Percentiles rank a stretch among this genome's conserved stretches.
Evolutionary conservation across 1,284 basidiomycete species (phyloP).

Genomic region (Limonomyces culmigenus): DNA sequence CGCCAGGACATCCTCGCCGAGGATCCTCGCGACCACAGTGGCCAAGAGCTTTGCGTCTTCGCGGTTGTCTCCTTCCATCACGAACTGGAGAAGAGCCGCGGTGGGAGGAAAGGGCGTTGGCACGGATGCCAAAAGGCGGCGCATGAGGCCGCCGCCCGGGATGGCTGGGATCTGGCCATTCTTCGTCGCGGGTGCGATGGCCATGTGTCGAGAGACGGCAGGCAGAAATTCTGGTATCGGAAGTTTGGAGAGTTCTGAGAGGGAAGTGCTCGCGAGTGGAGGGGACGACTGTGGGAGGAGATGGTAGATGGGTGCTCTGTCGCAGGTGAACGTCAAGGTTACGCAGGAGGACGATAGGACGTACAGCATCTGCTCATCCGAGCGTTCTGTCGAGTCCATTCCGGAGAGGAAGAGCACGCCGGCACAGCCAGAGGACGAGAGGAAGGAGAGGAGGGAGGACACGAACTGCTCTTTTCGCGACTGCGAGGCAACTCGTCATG

Average conservation of each 20-base stretch:
- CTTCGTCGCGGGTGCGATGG: slow-evolving; percentile 12
- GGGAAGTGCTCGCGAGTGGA: slow-evolving; percentile 19
- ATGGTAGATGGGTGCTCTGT: slow-evolving; percentile 44
- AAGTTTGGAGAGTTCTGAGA: slow-evolving; percentile 21
- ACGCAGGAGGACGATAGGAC: slow-evolving; percentile 12
- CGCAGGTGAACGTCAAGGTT: slow-evolving; percentile 5
- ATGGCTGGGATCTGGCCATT: slow-evolving; percentile 33
- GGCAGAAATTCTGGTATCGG: slow-evolving; percentile 27
- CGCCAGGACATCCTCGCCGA: slow-evolving; percentile 18
- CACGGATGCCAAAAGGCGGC: slow-evolving; percentile 28
- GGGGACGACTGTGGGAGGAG: slow-evolving; percentile 22
- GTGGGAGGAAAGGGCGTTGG: slow-evolving; percentile 23
- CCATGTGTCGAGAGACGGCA: slow-evolving; percentile 16
- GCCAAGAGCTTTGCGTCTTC: slow-evolving; percentile 52
- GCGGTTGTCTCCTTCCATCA: slow-evolving; percentile 65
- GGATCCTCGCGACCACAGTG: slow-evolving; percentile 27
- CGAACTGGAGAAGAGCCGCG: slow-evolving; percentile 43
- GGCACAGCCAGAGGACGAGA: slow-evolving; percentile 26
- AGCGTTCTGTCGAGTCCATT: slow-evolving; percentile 55
- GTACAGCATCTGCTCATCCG: slow-evolving; percentile 61
- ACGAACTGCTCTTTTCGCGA: slow-evolving; percentile 53
- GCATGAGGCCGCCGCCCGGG: slow-evolving; percentile 59
- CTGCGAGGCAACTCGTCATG: slow-evolving; percentile 17
- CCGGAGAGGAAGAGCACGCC: slow-evolving; percentile 51
- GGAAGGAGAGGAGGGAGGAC: slow-evolving; percentile 34